Conservation (phyloP, 371 early-diverging fungal species). For the Basidiobolus heterosporus region DNA sequence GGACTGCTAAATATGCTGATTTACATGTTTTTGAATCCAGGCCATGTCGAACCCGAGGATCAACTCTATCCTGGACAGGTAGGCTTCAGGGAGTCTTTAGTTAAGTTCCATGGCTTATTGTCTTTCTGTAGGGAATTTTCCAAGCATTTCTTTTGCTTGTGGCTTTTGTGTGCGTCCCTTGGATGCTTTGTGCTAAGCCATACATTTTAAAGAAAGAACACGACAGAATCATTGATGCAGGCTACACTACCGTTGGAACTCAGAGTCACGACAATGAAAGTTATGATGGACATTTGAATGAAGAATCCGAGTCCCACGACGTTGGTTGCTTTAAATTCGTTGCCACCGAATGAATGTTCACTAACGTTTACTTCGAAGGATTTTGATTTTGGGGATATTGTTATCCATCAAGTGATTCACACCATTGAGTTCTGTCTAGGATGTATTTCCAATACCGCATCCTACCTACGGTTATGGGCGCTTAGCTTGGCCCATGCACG, state of each 20-base stretch:
- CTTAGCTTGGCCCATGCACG: conserved; percentile 96
- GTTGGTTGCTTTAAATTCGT: background rate
- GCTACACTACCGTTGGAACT: conserved; percentile 49
- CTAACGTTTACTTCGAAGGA: background rate
- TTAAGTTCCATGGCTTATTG: too few relatives aligned
- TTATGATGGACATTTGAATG: conserved; percentile 19
- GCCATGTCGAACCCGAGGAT: conserved; percentile 51
- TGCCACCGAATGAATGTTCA: background rate
- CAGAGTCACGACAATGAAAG: conserved; percentile 21
- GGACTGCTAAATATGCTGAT: conserved; percentile 95
- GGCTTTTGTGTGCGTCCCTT: conserved; percentile 86
- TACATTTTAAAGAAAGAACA: conserved; percentile 69
- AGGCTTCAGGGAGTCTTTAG: conserved; percentile 18
- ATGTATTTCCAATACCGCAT: conserved; percentile 97
- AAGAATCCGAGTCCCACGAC: background rate
- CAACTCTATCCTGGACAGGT: conserved; percentile 80
- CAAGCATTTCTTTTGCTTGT: conserved; percentile 76
- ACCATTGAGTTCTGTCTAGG: conserved; percentile 98
- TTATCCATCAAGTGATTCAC: conserved; percentile 96
- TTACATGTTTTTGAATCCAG: conserved; percentile 96
- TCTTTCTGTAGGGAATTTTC: too few relatives aligned
- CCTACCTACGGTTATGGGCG: conserved; percentile 99
- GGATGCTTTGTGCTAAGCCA: conserved; percentile 97
- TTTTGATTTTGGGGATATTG: conserved; percentile 73
- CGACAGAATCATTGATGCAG: conserved; percentile 45